A percentile compares a stretch with the other conserved stretches of the same genome.
phyloP scores from a whole-genome alignment of 192 early-diverging fungal species.

The Dispira parvispora region DNA sequence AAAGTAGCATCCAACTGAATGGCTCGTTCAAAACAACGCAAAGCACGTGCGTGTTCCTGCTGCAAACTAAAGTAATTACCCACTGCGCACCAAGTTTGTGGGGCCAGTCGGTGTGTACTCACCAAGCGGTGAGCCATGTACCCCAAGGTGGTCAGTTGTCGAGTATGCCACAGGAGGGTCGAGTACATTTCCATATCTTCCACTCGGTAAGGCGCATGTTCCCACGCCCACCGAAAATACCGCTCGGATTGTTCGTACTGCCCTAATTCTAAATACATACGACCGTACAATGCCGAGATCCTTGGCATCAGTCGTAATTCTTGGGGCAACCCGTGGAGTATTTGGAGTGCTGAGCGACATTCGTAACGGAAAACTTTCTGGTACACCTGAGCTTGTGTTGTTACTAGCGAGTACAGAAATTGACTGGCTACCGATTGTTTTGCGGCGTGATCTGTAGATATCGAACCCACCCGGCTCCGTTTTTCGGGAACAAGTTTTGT shows the following conservation, averaged over 20 bases:
- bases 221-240: slow-evolving; percentile 32
- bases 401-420: slow-evolving; percentile 9
- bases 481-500: not conserved
- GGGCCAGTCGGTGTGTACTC: slow-evolving; percentile 38
- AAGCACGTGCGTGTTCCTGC: slow-evolving; percentile 54
- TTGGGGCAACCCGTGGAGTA: slow-evolving; percentile 12
- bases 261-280: slow-evolving; percentile 32
- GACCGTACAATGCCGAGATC: slow-evolving; percentile 28
- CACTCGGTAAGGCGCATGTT: slow-evolving; percentile 49
- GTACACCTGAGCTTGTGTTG: slow-evolving; percentile 11
- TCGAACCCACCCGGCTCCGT: not conserved
- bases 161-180: slow-evolving; percentile 72
- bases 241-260: slow-evolving; percentile 36
- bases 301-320: slow-evolving; percentile 21
- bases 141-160: slow-evolving; percentile 48
- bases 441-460: not conserved
- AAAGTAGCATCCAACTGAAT: slow-evolving; percentile 42
- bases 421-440: slow-evolving; percentile 13
- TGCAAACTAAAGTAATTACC: slow-evolving; percentile 60
- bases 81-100: slow-evolving; percentile 67
- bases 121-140: slow-evolving; percentile 61
- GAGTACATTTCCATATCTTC: slow-evolving; percentile 76
- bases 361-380: not conserved
- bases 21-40: slow-evolving; percentile 60
- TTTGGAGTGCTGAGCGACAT: not conserved